Conservation (phyloP, 2,329 filamentous ascomycete species). For the Pestalotiopsis fici region DNA sequence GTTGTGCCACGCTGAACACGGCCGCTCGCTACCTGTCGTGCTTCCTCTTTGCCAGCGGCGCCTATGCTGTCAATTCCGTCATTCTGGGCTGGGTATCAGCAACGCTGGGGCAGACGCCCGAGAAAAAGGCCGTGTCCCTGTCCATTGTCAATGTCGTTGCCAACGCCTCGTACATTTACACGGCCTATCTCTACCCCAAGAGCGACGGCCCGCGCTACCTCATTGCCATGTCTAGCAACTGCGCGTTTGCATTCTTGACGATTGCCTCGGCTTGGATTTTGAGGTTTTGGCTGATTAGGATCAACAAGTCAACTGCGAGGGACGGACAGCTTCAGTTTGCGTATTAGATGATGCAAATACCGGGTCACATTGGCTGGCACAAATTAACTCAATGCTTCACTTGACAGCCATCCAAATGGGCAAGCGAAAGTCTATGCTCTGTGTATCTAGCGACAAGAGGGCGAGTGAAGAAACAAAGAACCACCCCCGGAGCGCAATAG, state of each 20-base stretch:
- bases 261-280: not conserved
- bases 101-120: constrained; percentile 41
- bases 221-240: constrained; percentile 37
- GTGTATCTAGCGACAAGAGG: too few relatives aligned
- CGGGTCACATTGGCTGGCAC: too few relatives aligned
- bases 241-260: constrained; percentile 13
- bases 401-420: too few relatives aligned
- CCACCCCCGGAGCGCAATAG: too few relatives aligned
- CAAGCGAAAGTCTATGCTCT: too few relatives aligned
- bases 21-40: constrained; percentile 32
- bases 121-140: constrained; percentile 44
- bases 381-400: too few relatives aligned
- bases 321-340: constrained; percentile 2
- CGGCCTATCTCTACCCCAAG: constrained; percentile 43
- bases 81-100: constrained; percentile 43
- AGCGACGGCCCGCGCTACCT: constrained; percentile 40
- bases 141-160: constrained; percentile 44
- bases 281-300: constrained; percentile 3
- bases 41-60: constrained; percentile 35
- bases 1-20: constrained; percentile 28
- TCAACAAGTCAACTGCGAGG: not conserved
- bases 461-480: too few relatives aligned
- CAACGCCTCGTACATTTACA: constrained; percentile 46
- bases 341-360: not conserved
- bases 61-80: constrained; percentile 40